Conservation (phyloP, 2,329 filamentous ascomycete species). For the Alternaria arborescens region DNA sequence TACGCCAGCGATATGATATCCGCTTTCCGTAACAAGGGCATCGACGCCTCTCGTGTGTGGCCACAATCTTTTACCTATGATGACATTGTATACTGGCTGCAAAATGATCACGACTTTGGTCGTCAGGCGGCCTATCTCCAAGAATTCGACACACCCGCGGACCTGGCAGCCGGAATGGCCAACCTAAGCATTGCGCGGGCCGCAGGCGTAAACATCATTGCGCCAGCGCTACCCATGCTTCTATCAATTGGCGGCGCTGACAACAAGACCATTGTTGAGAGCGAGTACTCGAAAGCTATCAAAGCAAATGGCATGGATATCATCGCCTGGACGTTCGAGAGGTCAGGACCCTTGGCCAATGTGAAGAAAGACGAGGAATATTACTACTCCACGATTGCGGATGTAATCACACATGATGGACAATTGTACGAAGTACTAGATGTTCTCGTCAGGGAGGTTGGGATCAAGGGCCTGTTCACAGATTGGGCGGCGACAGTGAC, state of each 20-base stretch:
- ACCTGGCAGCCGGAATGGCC: constrained; percentile 60
- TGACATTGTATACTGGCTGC: constrained; percentile 71
- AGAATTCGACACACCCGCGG: constrained; percentile 60
- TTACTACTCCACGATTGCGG: constrained; percentile 57
- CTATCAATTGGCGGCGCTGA: constrained; percentile 57
- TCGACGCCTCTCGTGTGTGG: constrained; percentile 51
- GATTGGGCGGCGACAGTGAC: constrained; percentile 73
- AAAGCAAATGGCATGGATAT: constrained; percentile 68
- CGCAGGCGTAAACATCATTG: constrained; percentile 67
- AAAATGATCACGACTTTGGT: constrained; percentile 67
- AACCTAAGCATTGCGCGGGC: constrained; percentile 63
- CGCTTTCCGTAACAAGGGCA: constrained; percentile 48
- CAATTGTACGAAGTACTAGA: constrained; percentile 70
- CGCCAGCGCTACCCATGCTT: constrained; percentile 68
- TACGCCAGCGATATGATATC: constrained; percentile 68
- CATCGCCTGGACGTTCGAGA: constrained; percentile 72
- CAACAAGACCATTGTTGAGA: constrained; percentile 64
- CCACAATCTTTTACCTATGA: constrained; percentile 69
- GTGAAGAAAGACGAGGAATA: constrained; percentile 42
- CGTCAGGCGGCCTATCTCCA: constrained; percentile 70
- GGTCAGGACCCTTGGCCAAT: constrained; percentile 65
- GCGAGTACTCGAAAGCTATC: constrained; percentile 67
- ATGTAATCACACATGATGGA: constrained; percentile 67
- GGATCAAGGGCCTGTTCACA: constrained; percentile 68
- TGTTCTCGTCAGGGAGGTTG: constrained; percentile 67